Base-by-base conservation (phyloP, 495 filamentous ascomycete genomes). In the Penicillium tannophilum region DNA sequence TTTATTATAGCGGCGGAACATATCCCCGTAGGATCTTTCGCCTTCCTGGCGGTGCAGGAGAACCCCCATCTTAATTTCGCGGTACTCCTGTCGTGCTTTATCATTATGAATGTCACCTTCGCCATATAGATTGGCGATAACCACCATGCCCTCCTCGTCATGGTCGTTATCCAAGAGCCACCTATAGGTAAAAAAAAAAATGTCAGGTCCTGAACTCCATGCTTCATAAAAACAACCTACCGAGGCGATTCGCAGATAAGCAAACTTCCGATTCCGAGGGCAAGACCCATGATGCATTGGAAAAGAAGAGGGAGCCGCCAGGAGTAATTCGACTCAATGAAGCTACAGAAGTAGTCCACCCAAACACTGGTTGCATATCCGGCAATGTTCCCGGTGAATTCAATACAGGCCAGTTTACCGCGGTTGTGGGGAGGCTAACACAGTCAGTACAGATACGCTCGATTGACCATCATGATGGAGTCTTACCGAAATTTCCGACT, bases 41-140 rank as follows among this genome's bases (percentile, higher is more conserved):
- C 95, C 94, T 74, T 98, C 94, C 74, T 95, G 90, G 17, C 94
- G 90, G 69, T 91, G 88, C 9, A 97, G 78, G 14, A 98, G 83
- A 10, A 98, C 94, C 62, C 93, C 87, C 91, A 97, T 93, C 78
- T 98, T 98, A 74, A 98, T 98, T 62, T 98, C 94, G 58, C 94
- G 89, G 68, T 95, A 98, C 70, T 98, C 94, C 33, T 94, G 90
- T 24, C 91, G 84, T 6, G 95, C 94, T 64, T 92, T 91, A 36
- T 89, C 80, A 65, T 96, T 91, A 72, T 96, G 91, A 48, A 96
- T 90, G 72, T 98, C 94, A 39, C 94, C 94, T 63, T 89, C 91
- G 17, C 95, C 94, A 65, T 98, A 97, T 12, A 98, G 84, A 70
- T 97, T 97, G 23, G 95, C 95, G 71, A 98, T 97, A 14, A 98